A percentile compares a stretch with the other conserved stretches of the same genome.
Evolutionary conservation across 495 filamentous ascomycete genomes (phyloP).

Genomic region (Glonium stellatum): DNA sequence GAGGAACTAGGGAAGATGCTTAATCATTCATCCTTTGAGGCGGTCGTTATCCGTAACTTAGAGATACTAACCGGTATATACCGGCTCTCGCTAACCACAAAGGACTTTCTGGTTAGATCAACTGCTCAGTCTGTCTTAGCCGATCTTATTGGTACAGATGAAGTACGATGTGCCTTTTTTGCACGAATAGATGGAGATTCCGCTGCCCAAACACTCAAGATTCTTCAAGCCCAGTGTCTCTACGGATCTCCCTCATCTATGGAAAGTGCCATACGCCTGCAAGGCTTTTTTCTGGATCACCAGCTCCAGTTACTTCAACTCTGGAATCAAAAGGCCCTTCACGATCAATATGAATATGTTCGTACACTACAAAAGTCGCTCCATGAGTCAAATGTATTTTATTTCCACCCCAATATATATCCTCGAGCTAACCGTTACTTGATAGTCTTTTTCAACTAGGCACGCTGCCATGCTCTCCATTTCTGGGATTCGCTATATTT

Average conservation of each 20-base stretch:
- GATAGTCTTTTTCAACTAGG: slow-evolving; percentile 22
- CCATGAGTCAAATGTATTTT: slow-evolving; percentile 17
- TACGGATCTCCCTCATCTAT: slow-evolving; percentile 11
- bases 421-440: neutral
- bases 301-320: neutral
- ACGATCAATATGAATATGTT: slow-evolving; percentile 3
- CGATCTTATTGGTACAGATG: neutral
- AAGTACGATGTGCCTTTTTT: slow-evolving; percentile 1
- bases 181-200: neutral
- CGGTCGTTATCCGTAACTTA: neutral
- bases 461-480: slow-evolving; percentile 23
- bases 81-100: neutral
- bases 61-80: neutral
- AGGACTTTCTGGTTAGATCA: neutral
- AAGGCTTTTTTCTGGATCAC: slow-evolving; percentile 21
- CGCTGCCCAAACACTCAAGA: slow-evolving; percentile 2
- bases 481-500: slow-evolving; percentile 7
- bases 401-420: neutral
- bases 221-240: slow-evolving; percentile 11
- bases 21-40: neutral
- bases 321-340: neutral
- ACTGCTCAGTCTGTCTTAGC: neutral
- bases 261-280: slow-evolving; percentile 17
- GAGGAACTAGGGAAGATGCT: neutral
- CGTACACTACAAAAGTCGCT: slow-evolving; percentile 10